Percentiles rank a stretch among this genome's conserved stretches.
phyloP scores from a whole-genome alignment of 306 rosid species.

The barrel medic (Medicago truncatula) region MtrunA17r5.0-ANR NC_053042.1:11122501-11123000 shows the following conservation, averaged over 20 bases:
- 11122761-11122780: neutral
- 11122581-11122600: conserved; percentile 29
- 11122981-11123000: conserved; percentile 14
- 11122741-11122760: neutral
- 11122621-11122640: conserved; percentile 22
- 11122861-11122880: too few relatives aligned
- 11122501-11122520: conserved; percentile 2
- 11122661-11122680: neutral
- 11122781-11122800: neutral
- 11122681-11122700: neutral
- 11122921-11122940: conserved; percentile 38
- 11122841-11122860: too few relatives aligned
- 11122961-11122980: neutral
- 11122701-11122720: conserved; percentile 37
- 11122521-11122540: conserved; percentile 44
- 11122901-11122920: conserved; percentile 48
- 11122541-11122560: conserved; percentile 1
- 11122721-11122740: accelerated
- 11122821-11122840: conserved; percentile 5
- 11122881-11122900: conserved; percentile 32
- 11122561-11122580: conserved; percentile 41
- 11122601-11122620: conserved; percentile 24
- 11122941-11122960: conserved; percentile 32
- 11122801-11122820: neutral
- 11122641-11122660: conserved; percentile 39